Evolutionary conservation across 2,329 filamentous ascomycete genomes (phyloP).

Genomic region (Orbilia oligospora): DNA sequence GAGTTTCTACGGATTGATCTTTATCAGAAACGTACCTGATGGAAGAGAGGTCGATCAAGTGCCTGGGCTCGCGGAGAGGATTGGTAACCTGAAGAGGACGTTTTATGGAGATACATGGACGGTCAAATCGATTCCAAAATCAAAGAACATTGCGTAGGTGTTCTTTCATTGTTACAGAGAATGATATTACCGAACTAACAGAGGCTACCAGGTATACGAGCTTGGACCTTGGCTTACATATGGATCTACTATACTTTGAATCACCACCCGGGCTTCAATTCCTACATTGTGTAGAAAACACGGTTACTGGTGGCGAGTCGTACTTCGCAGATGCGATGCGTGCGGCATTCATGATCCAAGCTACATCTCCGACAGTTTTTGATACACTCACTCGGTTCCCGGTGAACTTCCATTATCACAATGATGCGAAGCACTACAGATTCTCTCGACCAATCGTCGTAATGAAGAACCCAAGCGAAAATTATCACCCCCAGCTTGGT

Average conservation of each 20-base stretch:
- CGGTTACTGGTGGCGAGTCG: conserved; percentile 83
- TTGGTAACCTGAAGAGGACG: conserved; percentile 85
- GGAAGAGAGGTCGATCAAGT: conserved; percentile 75
- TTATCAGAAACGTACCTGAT: conserved; percentile 81
- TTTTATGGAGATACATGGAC: conserved; percentile 95
- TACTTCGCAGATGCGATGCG: conserved; percentile 84
- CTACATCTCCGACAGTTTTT: conserved; percentile 63
- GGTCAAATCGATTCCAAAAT: conserved; percentile 83
- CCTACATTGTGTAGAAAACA: conserved; percentile 89
- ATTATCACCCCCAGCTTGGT: conserved; percentile 62
- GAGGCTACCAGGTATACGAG: conserved; percentile 75
- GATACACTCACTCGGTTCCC: conserved; percentile 68
- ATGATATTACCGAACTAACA: conserved; percentile 2
- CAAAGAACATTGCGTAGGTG: conserved; percentile 83
- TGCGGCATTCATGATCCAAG: conserved; percentile 70
- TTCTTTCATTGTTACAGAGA: conserved; percentile 61
- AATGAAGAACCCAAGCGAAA: conserved; percentile 62
- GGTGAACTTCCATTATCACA: conserved; percentile 78
- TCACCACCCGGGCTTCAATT: conserved; percentile 86
- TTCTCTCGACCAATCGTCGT: conserved; percentile 73
- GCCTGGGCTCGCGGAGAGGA: conserved; percentile 75
- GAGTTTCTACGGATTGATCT: conserved; percentile 78
- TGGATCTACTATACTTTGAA: conserved; percentile 90
- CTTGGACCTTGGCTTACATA: conserved; percentile 86
- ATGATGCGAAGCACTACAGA: conserved; percentile 76